Percentiles rank a stretch among this genome's conserved stretches.
Conservation (phyloP, 495 filamentous ascomycete species). For the Poronia punctata region DNA sequence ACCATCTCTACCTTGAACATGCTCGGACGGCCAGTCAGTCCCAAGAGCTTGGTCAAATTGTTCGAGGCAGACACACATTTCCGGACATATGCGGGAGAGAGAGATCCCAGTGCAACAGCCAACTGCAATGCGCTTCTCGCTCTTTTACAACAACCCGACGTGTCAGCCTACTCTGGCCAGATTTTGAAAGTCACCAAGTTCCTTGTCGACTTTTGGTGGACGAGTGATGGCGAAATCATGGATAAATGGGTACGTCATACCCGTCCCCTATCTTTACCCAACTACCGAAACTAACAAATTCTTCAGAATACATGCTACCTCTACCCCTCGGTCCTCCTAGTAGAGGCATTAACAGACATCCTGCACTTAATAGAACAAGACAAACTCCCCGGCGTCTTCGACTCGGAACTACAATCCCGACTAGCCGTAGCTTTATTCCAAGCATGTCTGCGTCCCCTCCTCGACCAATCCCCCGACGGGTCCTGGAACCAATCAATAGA, state of each 20-base stretch:
- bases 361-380: conserved; percentile 14
- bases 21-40: conserved; percentile 17
- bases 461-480: conserved; percentile 20
- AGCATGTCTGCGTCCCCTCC: conserved; percentile 8
- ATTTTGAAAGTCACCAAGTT: conserved; percentile 18
- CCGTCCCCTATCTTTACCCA: too few species aligned
- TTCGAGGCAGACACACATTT: conserved; percentile 32
- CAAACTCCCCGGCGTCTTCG: conserved; percentile 8
- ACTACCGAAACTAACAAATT: neutral
- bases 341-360: conserved; percentile 15
- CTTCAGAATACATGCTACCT: conserved; percentile 15
- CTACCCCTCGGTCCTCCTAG: conserved; percentile 18
- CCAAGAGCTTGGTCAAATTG: conserved; percentile 24
- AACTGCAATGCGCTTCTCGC: conserved; percentile 40
- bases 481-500: conserved; percentile 27
- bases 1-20: conserved; percentile 27
- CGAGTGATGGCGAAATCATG: conserved; percentile 10
- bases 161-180: conserved; percentile 9
- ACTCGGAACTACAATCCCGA: conserved; percentile 7
- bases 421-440: conserved; percentile 17
- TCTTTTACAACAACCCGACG: conserved; percentile 17
- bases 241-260: conserved; percentile 27
- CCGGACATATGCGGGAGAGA: conserved; percentile 33
- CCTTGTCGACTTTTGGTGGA: conserved; percentile 20
- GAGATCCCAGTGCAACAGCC: conserved; percentile 33